Evolutionary conservation across 163 green algal genomes (phyloP).

Genomic region (Chloromonas sp.): DNA sequence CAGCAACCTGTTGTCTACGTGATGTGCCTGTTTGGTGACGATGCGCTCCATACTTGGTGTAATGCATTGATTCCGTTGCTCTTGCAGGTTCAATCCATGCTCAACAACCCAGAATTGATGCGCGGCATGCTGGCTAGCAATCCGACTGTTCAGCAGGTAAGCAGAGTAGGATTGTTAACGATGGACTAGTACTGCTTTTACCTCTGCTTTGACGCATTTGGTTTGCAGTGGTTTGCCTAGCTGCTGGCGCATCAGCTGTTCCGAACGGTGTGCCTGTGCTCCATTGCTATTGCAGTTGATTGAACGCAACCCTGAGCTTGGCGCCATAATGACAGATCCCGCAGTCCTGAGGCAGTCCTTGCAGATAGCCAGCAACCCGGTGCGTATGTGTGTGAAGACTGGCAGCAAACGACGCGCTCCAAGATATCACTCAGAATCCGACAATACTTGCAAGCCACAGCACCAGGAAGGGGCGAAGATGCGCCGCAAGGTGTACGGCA

Average conservation of each 20-base stretch:
- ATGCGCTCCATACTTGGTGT: not conserved
- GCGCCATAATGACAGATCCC: constrained; percentile 86
- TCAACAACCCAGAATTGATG: constrained; percentile 77
- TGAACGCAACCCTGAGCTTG: constrained; percentile 81
- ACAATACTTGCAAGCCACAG: too few species aligned
- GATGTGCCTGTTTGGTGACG: not conserved
- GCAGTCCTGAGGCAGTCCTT: constrained; percentile 77
- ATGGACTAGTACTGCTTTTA: too few species aligned
- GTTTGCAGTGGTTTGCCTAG: not conserved
- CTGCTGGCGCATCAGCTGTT: not conserved
- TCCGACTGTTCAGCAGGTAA: constrained; percentile 54
- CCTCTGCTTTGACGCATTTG: too few species aligned
- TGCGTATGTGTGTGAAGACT: constrained; percentile 28
- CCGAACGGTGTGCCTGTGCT: not conserved
- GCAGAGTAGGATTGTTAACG: too few species aligned
- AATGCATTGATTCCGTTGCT: constrained; percentile 22
- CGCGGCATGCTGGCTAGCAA: constrained; percentile 68
- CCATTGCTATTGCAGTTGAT: constrained; percentile 52
- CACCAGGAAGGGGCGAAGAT: too few species aligned
- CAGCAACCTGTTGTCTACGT: not conserved
- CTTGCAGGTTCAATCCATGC: constrained; percentile 52
- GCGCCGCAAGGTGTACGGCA: not conserved
- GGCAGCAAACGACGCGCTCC: not conserved
- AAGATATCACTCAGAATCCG: too few species aligned
- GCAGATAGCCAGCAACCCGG: constrained; percentile 81